Percentiles rank a stretch among this genome's conserved stretches.
phyloP scores from a whole-genome alignment of 2,329 filamentous ascomycete genomes.

The Neonectria punicea region DNA sequence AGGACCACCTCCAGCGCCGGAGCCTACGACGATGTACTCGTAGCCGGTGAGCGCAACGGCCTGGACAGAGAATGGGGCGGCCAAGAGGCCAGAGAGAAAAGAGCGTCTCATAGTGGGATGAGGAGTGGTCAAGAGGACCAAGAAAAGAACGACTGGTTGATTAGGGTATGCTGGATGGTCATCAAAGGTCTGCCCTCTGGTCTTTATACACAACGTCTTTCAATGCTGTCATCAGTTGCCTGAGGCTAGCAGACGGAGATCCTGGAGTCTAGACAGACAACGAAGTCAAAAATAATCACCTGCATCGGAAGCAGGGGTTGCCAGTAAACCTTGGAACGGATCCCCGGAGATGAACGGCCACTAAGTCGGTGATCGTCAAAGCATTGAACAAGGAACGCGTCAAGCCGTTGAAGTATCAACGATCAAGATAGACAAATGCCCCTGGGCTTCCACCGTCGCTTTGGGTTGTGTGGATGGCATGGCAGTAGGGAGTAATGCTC shows the following conservation, averaged over 20 bases:
- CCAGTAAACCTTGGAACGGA: neutral
- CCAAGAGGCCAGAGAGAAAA: neutral
- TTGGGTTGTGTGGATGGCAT: neutral
- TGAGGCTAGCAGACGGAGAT: neutral
- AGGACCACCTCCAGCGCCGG: conserved; percentile 69
- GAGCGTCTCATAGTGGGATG: neutral
- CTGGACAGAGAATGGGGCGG: conserved; percentile 25
- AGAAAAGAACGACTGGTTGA: neutral
- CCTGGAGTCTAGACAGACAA: neutral
- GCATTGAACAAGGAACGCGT: neutral
- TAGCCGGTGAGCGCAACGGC: conserved; percentile 40
- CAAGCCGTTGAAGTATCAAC: neutral
- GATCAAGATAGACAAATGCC: neutral
- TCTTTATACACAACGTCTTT: neutral
- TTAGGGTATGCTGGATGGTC: neutral
- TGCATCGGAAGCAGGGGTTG: neutral
- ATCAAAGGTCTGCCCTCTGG: neutral
- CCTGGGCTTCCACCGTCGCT: neutral
- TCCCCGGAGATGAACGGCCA: neutral
- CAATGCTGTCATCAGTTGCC: neutral
- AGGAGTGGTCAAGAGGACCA: neutral
- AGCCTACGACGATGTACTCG: conserved; percentile 72
- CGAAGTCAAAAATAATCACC: neutral
- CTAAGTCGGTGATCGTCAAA: neutral
- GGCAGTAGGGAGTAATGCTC: neutral